Evolutionary conservation across 164 flowering plant genomes (phyloP).

Genomic region (Nelumbo lutea): DNA sequence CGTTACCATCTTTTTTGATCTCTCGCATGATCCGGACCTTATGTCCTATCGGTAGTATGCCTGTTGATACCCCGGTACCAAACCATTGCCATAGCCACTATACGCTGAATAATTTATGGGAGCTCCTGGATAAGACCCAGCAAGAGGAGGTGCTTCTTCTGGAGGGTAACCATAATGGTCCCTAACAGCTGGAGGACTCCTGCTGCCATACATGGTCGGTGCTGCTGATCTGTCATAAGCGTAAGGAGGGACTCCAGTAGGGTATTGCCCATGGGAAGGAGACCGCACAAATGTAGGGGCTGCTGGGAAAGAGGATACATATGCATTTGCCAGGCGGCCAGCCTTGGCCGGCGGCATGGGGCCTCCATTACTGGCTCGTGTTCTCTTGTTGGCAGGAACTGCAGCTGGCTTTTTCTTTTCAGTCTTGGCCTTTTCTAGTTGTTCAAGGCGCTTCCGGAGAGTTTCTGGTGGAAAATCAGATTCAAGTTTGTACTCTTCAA

Average conservation of each 20-base stretch:
- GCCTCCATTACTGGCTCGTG: conserved; percentile 78
- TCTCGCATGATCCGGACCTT: conserved; percentile 8
- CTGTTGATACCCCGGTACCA: conserved; percentile 32
- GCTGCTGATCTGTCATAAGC: conserved; percentile 42
- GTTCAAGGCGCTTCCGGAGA: conserved; percentile 86
- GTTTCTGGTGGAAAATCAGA: conserved; percentile 79
- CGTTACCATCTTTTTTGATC: conserved; percentile 17
- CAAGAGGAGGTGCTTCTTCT: conserved; percentile 35
- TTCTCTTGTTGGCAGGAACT: conserved; percentile 84
- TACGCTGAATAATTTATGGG: conserved; percentile 34
- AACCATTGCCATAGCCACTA: conserved; percentile 33
- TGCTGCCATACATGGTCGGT: conserved; percentile 60
- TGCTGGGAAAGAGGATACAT: conserved; percentile 87
- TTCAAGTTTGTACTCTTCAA: conserved; percentile 93
- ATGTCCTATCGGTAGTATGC: conserved; percentile 31
- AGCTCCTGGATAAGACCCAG: conserved; percentile 32
- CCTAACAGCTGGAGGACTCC: conserved; percentile 53
- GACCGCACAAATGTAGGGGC: conserved; percentile 62
- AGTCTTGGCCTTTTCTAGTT: conserved; percentile 74
- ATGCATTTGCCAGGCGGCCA: conserved; percentile 83
- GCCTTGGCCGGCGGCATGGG: conserved; percentile 99
- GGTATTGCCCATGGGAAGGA: conserved; percentile 59
- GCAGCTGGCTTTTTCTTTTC: conserved; percentile 80
- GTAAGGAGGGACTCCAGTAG: conserved; percentile 46
- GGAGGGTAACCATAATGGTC: conserved; percentile 56